phyloP scores from a whole-genome alignment of 495 filamentous ascomycete genomes.

The Penicillium silybi region DNA sequence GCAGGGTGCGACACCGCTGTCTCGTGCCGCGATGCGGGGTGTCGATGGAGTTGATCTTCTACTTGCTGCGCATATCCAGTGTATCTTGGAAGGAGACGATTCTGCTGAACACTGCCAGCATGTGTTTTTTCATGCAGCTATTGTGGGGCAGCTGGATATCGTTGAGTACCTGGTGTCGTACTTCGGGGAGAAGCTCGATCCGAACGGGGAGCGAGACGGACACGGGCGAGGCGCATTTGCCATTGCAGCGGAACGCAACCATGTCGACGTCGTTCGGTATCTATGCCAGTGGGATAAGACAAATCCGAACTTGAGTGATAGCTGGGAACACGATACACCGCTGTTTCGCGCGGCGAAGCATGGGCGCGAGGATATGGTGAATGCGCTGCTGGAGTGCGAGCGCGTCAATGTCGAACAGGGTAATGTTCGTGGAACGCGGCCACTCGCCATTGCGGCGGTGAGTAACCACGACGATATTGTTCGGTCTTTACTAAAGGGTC shows the following conservation, averaged over 20 bases:
- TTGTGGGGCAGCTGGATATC: constrained; percentile 17
- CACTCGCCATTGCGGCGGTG: constrained; percentile 15
- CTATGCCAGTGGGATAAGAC: constrained; percentile 18
- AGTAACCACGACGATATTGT: constrained; percentile 5
- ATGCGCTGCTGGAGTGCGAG: constrained; percentile 8
- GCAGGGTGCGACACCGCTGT: constrained; percentile 18
- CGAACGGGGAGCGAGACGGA: constrained; percentile 10
- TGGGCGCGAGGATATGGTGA: constrained; percentile 13
- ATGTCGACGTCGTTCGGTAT: constrained; percentile 13
- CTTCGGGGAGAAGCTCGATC: constrained; percentile 19
- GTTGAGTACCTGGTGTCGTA: constrained; percentile 16
- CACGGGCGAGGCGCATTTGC: constrained; percentile 19
- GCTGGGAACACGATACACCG: constrained; percentile 19
- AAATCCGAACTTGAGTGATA: constrained; percentile 20
- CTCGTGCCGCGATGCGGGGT: constrained; percentile 1
- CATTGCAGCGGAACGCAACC: constrained; percentile 13
- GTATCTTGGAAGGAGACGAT: constrained; percentile 17
- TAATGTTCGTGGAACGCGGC: constrained; percentile 18
- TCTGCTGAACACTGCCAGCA: constrained; percentile 16
- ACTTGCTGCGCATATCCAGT: constrained; percentile 18
- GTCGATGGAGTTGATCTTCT: constrained; percentile 3
- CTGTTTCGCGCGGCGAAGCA: constrained; percentile 16
- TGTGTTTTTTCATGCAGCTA: constrained; percentile 24
- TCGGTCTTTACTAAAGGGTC: constrained; percentile 6
- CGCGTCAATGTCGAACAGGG: constrained; percentile 17